A percentile compares a stretch with the other conserved stretches of the same genome.
Conservation (phyloP, 768 basidiomycete genomes). For the Agaricus blazei region DNA sequence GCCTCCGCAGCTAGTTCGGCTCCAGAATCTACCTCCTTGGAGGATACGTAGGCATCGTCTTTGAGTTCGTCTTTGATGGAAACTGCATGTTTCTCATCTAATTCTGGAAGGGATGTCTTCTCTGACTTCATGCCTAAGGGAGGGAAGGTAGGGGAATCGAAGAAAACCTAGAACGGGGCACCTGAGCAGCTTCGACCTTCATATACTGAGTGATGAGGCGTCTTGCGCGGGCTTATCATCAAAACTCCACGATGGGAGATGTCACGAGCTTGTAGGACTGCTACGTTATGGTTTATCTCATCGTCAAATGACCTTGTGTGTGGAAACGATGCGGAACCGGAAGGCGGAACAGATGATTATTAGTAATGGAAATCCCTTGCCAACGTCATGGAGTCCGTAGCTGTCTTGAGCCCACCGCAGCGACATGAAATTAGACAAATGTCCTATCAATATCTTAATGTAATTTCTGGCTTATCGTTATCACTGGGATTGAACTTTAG, state of each 20-base stretch:
- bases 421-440: too few species aligned
- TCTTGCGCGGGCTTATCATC: too few species aligned
- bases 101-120: background rate
- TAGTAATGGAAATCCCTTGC: too few species aligned
- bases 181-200: background rate
- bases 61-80: background rate
- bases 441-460: too few species aligned
- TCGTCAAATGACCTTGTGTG: background rate
- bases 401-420: too few species aligned
- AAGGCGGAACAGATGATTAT: too few species aligned
- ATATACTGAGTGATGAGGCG: background rate
- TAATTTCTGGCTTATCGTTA: too few species aligned
- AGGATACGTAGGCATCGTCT: slow-evolving; percentile 22
- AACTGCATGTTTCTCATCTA: background rate
- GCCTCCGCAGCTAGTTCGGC: slow-evolving; percentile 50
- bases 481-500: too few species aligned
- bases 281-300: background rate
- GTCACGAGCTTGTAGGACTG: too few species aligned
- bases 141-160: background rate
- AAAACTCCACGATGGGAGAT: too few species aligned
- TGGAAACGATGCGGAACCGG: too few species aligned
- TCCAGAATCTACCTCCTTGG: slow-evolving; percentile 55
- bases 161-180: background rate
- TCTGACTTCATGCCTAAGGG: background rate
- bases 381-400: too few species aligned